These are phyloP conservation scores for Mycena latifolia DNA, from an alignment of 768 basidiomycete species.

Conservation along the genomic window DNA sequence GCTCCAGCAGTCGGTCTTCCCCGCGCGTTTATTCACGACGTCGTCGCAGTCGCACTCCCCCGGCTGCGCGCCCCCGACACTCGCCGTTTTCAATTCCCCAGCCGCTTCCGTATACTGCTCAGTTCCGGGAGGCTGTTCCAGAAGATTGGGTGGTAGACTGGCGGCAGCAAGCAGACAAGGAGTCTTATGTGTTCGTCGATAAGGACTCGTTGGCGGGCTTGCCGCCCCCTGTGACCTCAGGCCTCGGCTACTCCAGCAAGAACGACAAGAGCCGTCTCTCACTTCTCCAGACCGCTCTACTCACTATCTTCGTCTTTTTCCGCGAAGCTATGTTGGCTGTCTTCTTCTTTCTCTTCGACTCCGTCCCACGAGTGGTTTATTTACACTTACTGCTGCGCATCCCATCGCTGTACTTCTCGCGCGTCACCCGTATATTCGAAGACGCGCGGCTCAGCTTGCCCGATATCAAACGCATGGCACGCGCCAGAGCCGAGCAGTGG, in stretches of 20 bases:
- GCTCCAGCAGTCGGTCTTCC: too few relatives aligned
- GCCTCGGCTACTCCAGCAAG: too few relatives aligned
- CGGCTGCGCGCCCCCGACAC: too few relatives aligned
- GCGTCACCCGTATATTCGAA: slow-evolving; percentile 76
- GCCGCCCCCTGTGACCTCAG: slow-evolving; percentile 13
- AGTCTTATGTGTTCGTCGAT: too few relatives aligned
- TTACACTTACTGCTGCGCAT: slow-evolving; percentile 64
- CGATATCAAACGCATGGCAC: slow-evolving; percentile 62
- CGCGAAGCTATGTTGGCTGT: background rate
- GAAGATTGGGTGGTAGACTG: too few relatives aligned
- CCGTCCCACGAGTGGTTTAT: slow-evolving; percentile 48
- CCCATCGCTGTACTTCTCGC: slow-evolving; percentile 75
- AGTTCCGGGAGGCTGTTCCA: too few relatives aligned
- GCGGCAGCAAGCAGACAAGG: too few relatives aligned
- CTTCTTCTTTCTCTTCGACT: slow-evolving; percentile 40
- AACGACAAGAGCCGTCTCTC: background rate
- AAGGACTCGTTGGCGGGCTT: background rate
- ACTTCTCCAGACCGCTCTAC: background rate
- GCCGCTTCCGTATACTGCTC: too few relatives aligned
- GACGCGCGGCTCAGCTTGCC: slow-evolving; percentile 74
- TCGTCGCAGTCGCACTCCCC: too few relatives aligned
- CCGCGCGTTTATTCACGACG: too few relatives aligned
- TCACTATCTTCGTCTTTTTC: background rate
- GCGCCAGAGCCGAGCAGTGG: slow-evolving; percentile 43
- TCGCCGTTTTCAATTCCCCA: too few relatives aligned